A percentile compares a stretch with the other conserved stretches of the same genome.
These are phyloP conservation scores for Brassica napus DNA, from an alignment of 345 rosid genomes.

Conservation along the genomic window DNA sequence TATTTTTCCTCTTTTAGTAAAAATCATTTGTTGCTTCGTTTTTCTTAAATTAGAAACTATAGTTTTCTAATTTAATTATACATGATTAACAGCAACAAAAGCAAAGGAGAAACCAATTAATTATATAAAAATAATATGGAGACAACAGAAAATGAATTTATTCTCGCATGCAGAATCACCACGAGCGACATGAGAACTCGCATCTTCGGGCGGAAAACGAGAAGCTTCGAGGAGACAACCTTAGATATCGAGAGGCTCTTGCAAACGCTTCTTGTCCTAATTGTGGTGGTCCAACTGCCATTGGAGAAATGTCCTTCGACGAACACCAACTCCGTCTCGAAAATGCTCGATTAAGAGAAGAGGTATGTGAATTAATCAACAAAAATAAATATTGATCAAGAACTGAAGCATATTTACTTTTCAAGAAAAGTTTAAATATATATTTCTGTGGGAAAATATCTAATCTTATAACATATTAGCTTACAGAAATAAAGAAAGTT, in stretches of 20 bases:
- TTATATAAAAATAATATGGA: background rate
- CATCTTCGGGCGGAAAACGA: constrained; percentile 85
- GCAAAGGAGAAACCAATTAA: background rate
- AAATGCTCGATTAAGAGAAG: constrained; percentile 85
- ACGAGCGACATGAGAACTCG: constrained; percentile 81
- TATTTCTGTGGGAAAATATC: background rate
- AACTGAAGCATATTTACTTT: background rate
- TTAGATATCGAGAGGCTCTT: constrained; percentile 85
- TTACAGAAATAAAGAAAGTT: background rate
- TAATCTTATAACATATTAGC: background rate
- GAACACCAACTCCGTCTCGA: constrained; percentile 93
- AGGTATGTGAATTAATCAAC: constrained; percentile 40
- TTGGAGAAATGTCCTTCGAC: constrained; percentile 93
- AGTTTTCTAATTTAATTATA: background rate
- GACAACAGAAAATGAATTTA: background rate
- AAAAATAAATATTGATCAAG: no score
- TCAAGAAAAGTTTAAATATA: background rate
- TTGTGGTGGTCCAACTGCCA: constrained; percentile 91
- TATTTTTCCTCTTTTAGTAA: constrained; percentile 17
- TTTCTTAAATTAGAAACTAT: constrained; percentile 8
- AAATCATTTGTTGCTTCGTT: constrained; percentile 16
- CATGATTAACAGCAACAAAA: background rate
- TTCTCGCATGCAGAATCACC: constrained; percentile 61
- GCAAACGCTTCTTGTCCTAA: constrained; percentile 90
- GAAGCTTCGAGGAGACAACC: constrained; percentile 84